These are phyloP conservation scores for Kodamaea arcana DNA, from an alignment of 1,139 yeast genomes.

Conservation along the genomic window DNA sequence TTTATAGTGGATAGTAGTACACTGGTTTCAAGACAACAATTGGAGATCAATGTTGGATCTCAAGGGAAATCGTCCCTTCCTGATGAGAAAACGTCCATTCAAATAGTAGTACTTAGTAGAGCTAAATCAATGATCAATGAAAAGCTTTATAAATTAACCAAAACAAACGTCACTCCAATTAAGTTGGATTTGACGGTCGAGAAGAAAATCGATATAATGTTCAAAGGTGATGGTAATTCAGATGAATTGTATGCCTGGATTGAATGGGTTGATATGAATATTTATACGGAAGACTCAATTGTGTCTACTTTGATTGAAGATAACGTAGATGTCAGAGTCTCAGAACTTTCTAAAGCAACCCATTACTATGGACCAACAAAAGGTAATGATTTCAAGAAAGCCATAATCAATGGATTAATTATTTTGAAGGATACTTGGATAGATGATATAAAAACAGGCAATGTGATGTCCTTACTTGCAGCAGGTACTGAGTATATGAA, in stretches of 20 bases:
- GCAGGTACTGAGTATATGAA: too few relatives aligned
- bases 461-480: too few relatives aligned
- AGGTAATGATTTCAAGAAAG: conserved; percentile 4
- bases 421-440: conserved; percentile 24
- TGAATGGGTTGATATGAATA: conserved; percentile 23
- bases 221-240: conserved; percentile 15
- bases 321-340: conserved; percentile 23
- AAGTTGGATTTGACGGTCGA: conserved; percentile 15
- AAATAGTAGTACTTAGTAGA: conserved; percentile 24
- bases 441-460: background rate
- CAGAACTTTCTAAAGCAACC: conserved; percentile 20
- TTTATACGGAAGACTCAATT: conserved; percentile 8
- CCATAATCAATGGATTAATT: conserved; percentile 20
- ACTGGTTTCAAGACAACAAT: conserved; percentile 30
- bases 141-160: conserved; percentile 18
- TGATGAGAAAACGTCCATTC: conserved; percentile 16
- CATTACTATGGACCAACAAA: conserved; percentile 18
- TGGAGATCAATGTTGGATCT: conserved; percentile 19
- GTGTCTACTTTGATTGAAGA: conserved; percentile 7
- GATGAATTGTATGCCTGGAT: conserved; percentile 12
- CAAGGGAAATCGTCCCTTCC: background rate
- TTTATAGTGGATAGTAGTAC: conserved; percentile 22
- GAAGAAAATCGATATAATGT: conserved; percentile 15
- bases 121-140: conserved; percentile 32
- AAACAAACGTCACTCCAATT: conserved; percentile 15